Conservation (phyloP, 805 yeast genomes). For the Cyberlindnera mrakii region DNA sequence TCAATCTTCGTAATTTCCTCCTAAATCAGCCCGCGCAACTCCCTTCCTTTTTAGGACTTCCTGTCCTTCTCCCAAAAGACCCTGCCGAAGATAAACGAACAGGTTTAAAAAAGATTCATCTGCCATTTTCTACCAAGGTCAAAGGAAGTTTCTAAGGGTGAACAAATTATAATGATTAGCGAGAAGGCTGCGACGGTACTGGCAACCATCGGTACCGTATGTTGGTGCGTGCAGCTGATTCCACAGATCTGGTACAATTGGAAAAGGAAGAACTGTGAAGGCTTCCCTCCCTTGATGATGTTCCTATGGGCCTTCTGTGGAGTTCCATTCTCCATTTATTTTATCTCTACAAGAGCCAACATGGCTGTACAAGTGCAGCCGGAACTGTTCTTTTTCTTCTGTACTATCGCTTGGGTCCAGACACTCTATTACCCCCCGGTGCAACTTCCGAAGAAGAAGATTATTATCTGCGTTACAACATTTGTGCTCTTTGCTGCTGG, state of each 20-base stretch:
- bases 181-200: conserved; percentile 59
- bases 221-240: conserved; percentile 88
- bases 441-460: conserved; percentile 29
- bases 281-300: conserved; percentile 86
- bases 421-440: conserved; percentile 72
- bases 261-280: conserved; percentile 71
- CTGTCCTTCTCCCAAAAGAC: no score
- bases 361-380: conserved; percentile 86
- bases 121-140: background rate
- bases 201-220: conserved; percentile 83
- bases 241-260: conserved; percentile 82
- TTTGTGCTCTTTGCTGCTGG: conserved; percentile 47
- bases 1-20: no score
- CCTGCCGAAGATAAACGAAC: background rate
- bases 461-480: conserved; percentile 29
- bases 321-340: conserved; percentile 80
- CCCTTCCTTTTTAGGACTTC: no score
- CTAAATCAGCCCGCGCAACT: no score
- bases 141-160: background rate
- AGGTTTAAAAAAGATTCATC: background rate
- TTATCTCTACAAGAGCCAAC: conserved; percentile 64
- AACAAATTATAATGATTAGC: conserved; percentile 20
- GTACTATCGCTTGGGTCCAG: conserved; percentile 64
- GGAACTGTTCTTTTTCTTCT: conserved; percentile 68
- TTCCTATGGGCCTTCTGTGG: conserved; percentile 76